phyloP scores from a whole-genome alignment of 2,329 filamentous ascomycete genomes.

The Paradendryphiella salina region DNA sequence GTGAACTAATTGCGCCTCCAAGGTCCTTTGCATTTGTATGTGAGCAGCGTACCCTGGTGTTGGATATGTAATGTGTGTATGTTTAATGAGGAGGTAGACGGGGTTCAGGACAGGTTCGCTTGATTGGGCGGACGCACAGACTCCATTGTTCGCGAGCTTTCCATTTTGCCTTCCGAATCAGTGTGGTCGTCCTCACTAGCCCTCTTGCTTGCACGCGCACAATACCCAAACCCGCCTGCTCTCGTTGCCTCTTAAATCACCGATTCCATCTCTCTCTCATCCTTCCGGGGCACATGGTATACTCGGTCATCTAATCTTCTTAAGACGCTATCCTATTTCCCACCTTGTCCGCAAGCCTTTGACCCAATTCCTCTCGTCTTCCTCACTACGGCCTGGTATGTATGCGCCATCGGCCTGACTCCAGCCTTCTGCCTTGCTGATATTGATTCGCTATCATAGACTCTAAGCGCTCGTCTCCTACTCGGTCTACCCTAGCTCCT shows the following conservation, averaged over 20 bases:
- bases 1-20: not conserved
- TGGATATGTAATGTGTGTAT: not conserved
- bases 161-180: slow-evolving; percentile 20
- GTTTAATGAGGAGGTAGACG: not conserved
- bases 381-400: slow-evolving; percentile 20
- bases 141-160: slow-evolving; percentile 14
- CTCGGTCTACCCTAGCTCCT: slow-evolving; percentile 8
- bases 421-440: slow-evolving; percentile 2
- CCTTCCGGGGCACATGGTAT: slow-evolving; percentile 18
- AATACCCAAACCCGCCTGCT: slow-evolving; percentile 6
- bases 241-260: slow-evolving; percentile 5
- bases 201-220: slow-evolving; percentile 18
- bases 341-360: slow-evolving; percentile 5
- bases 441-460: slow-evolving; percentile 3
- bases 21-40: not conserved
- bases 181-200: slow-evolving; percentile 19
- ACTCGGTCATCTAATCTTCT: slow-evolving; percentile 21
- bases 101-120: slow-evolving; percentile 13
- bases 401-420: slow-evolving; percentile 16
- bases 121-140: slow-evolving; percentile 20
- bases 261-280: slow-evolving; percentile 19
- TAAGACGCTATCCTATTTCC: slow-evolving; percentile 8
- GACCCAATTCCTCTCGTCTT: slow-evolving; percentile 19
- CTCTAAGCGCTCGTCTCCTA: slow-evolving; percentile 7
- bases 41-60: not conserved